Base-by-base conservation (phyloP, 1,139 yeast genomes). In the Nakaseomyces kungkrabaensis region DNA sequence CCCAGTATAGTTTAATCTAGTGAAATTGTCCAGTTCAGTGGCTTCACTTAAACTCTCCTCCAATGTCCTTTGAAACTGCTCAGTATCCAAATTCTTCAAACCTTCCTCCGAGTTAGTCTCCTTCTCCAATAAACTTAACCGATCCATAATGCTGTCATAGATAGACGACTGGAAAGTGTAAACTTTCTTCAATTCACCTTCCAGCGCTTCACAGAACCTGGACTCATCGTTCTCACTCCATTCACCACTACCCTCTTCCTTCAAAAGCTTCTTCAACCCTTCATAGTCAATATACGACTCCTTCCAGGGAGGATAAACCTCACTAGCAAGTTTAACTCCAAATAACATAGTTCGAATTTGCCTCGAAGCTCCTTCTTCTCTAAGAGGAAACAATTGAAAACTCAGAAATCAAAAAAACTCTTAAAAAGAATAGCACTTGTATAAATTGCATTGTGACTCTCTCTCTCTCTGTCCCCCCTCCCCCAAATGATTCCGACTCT, bases 1-100 rank as follows among this genome's bases (percentile, higher is more conserved):
- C 3, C 97, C 98, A 25, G 98, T 90, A 71, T 84, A 92, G 68
- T 92, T 92, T 59, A 90, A 71, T 62, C 98, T 77, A 48, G 94
- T 85, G 70, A 92, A 92, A 62, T 81, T 87, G 65, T 90, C 97
- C 62, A 92, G 74, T 63, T 88, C 92, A 59, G 85, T 88, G 11
- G 97, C 88, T 58, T 79, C 75, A 24, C 81, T 77, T 53, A 92
- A 74, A 46, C 83, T 72, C 53, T 80, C 81, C 62, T 92, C 98
- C 61, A 92, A 74, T 52, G 79, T 77, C 37, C 71, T 68, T 58
- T 84, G 85, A 61, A 86, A 82, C 9, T 60, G 54, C 29, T 59
- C 63, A 22, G 64, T 59, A 46, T 64, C 62, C 17, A 63, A 44
- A 4, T 53, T 52, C 42, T 61, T 50, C 52, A 62, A 46, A 58